Percentiles rank a stretch among this genome's conserved stretches.
Evolutionary conservation across 345 rosid genomes (phyloP).

Genomic region (Linum trigynum): DNA sequence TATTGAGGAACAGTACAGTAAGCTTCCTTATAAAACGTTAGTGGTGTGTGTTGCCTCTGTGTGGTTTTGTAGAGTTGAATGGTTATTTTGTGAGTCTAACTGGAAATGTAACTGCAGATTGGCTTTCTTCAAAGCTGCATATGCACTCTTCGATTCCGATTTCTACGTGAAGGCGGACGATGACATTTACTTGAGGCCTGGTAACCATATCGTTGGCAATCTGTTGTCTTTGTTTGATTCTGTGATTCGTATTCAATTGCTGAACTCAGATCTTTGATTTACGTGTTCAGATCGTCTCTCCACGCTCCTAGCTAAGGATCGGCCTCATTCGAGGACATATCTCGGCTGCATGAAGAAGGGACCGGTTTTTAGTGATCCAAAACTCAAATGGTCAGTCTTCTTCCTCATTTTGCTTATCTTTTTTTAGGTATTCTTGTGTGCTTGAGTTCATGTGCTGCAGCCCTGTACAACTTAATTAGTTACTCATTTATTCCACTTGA

Average conservation of each 20-base stretch:
- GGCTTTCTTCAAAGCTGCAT: conserved; percentile 85
- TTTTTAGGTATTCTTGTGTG: background rate
- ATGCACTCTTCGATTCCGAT: conserved; percentile 67
- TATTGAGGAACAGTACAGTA: conserved; percentile 92
- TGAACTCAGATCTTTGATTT: conserved; percentile 4
- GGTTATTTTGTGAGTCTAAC: background rate
- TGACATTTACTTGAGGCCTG: conserved; percentile 88
- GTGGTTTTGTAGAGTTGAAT: background rate
- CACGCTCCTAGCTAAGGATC: conserved; percentile 66
- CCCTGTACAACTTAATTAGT: background rate
- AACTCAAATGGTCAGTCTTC: conserved; percentile 65
- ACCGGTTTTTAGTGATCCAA: conserved; percentile 77
- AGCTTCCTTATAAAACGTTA: conserved; percentile 98
- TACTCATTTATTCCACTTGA: background rate
- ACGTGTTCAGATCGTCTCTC: conserved; percentile 58
- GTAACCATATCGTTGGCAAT: conserved; percentile 59
- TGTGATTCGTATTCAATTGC: background rate
- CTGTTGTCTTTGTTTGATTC: conserved; percentile 37
- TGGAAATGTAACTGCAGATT: conserved; percentile 32
- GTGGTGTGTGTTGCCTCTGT: conserved; percentile 16
- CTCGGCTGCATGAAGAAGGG: conserved; percentile 94
- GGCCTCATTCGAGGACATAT: conserved; percentile 74
- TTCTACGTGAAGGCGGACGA: conserved; percentile 96
- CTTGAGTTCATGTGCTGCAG: background rate
- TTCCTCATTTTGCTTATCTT: conserved; percentile 5